phyloP scores from a whole-genome alignment of 306 rosid species.

The Argentina anserina region DNA sequence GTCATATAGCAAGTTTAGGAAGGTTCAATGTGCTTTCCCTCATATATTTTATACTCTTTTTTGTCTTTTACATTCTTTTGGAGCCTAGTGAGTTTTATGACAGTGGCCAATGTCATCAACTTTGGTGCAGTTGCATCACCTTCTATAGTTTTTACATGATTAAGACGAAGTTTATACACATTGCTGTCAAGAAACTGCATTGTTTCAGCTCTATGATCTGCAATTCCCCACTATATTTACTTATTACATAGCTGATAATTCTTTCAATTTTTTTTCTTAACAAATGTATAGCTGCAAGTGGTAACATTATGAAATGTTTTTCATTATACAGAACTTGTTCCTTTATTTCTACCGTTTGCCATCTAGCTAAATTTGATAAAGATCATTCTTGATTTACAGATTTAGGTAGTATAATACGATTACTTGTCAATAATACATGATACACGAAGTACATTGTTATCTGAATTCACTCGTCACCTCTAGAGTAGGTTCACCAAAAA shows the following conservation, averaged over 20 bases:
- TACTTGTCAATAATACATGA: conserved; percentile 3
- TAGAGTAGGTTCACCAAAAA: conserved; percentile 15
- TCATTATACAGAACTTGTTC: background rate
- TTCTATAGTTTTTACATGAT: background rate
- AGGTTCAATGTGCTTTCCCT: background rate
- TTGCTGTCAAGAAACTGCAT: background rate
- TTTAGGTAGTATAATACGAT: background rate
- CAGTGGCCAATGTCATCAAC: background rate
- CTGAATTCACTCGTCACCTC: conserved; percentile 8
- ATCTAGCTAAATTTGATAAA: background rate
- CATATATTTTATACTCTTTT: background rate
- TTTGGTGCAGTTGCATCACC: background rate
- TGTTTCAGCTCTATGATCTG: background rate
- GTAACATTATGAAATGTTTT: background rate
- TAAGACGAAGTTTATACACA: background rate
- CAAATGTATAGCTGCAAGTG: background rate
- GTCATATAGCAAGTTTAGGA: conserved; percentile 5
- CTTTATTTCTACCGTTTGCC: conserved; percentile 3
- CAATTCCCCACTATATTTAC: background rate
- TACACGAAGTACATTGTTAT: conserved; percentile 3
- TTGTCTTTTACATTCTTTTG: background rate
- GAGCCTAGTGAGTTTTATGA: background rate
- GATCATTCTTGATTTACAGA: conserved; percentile 6
- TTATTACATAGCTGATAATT: background rate
- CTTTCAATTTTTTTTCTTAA: background rate